A percentile compares a stretch with the other conserved stretches of the same genome.
These are phyloP conservation scores for Eutrema japonicum DNA, from an alignment of 345 rosid genomes.

Conservation along the genomic window DNA sequence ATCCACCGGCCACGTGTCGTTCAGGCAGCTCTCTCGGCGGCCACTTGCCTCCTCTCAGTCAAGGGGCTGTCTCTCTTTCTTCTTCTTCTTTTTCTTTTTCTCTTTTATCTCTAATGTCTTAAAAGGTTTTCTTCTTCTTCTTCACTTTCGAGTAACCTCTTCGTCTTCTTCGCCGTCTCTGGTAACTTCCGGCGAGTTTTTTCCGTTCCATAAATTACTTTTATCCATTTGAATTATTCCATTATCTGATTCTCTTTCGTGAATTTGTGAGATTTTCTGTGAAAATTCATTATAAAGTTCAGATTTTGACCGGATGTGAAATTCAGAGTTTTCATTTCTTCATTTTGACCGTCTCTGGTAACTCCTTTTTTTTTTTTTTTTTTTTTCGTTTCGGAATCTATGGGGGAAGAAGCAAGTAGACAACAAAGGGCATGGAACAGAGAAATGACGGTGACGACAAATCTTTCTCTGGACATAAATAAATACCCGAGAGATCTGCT, in stretches of 20 bases:
- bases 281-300: neutral
- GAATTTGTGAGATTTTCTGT: neutral
- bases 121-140: neutral
- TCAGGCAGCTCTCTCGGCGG: constrained; percentile 49
- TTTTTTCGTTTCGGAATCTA: constrained; percentile 31
- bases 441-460: constrained; percentile 49
- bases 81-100: neutral
- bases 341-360: too few species aligned
- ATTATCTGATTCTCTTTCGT: constrained; percentile 2
- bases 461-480: constrained; percentile 62
- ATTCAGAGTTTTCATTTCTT: constrained; percentile 8
- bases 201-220: neutral
- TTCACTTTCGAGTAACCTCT: neutral
- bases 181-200: constrained; percentile 31
- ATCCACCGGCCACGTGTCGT: constrained; percentile 71
- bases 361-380: neutral
- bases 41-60: constrained; percentile 66
- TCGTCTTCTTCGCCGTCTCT: constrained; percentile 33
- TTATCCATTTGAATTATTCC: neutral
- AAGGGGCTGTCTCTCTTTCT: constrained; percentile 46
- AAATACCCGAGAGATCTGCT: constrained; percentile 80
- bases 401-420: constrained; percentile 65
- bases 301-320: constrained; percentile 37
- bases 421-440: constrained; percentile 48
- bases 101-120: constrained; percentile 27